These are phyloP conservation scores for Pogostemon cablin DNA, from an alignment of 257 asterid species.

Conservation along the genomic window DNA sequence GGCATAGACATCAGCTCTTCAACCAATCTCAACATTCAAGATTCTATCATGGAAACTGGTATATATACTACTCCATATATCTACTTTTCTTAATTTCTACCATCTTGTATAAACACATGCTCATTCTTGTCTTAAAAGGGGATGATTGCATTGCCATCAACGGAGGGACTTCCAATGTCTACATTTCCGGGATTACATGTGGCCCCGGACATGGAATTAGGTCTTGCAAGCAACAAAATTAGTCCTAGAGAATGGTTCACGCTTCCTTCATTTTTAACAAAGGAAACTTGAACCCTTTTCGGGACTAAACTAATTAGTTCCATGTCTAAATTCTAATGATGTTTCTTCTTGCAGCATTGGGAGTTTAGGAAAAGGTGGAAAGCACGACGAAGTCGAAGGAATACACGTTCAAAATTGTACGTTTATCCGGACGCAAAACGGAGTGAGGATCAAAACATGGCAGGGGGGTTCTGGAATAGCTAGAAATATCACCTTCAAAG, in stretches of 20 bases:
- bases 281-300: too few species aligned
- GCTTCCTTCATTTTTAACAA: too few species aligned
- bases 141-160: slow-evolving; percentile 19
- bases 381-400: slow-evolving; percentile 25
- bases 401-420: slow-evolving; percentile 12
- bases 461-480: slow-evolving; percentile 50
- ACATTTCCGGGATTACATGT: slow-evolving; percentile 13
- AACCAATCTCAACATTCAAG: slow-evolving; percentile 13
- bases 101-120: too few species aligned
- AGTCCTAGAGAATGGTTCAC: too few species aligned
- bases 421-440: slow-evolving; percentile 25
- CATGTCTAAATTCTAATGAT: background rate
- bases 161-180: slow-evolving; percentile 26
- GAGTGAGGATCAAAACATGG: slow-evolving; percentile 34
- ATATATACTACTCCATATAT: background rate
- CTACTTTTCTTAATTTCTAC: too few species aligned
- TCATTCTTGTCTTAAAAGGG: background rate
- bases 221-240: background rate
- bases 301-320: too few species aligned
- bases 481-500: slow-evolving; percentile 38
- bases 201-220: slow-evolving; percentile 34
- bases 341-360: slow-evolving; percentile 23
- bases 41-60: slow-evolving; percentile 30
- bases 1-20: slow-evolving; percentile 26
- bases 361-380: slow-evolving; percentile 29